Evolutionary conservation across 495 filamentous ascomycete genomes (phyloP).

Genomic region (Penicillium dipodomyicola): DNA sequence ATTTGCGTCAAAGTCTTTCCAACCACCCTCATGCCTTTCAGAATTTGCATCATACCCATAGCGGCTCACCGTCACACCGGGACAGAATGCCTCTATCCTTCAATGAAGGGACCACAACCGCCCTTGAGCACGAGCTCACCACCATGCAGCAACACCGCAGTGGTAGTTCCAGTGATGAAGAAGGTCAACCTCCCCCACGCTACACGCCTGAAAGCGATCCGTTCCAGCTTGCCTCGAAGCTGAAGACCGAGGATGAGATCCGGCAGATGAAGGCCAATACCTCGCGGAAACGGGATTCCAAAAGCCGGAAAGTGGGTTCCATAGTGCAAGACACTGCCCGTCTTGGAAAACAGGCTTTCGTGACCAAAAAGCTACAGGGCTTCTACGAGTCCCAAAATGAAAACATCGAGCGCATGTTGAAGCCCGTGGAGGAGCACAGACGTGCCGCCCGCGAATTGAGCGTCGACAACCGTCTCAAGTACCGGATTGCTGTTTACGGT

Average conservation of each 20-base stretch:
- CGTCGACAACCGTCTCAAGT: slow-evolving; percentile 76
- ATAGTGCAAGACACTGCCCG: slow-evolving; percentile 19
- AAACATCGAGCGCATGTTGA: slow-evolving; percentile 87
- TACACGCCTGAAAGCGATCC: slow-evolving; percentile 72
- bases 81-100: slow-evolving; percentile 25
- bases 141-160: slow-evolving; percentile 25
- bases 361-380: slow-evolving; percentile 63
- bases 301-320: slow-evolving; percentile 30
- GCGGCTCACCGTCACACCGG: slow-evolving; percentile 21
- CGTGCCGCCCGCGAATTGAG: slow-evolving; percentile 75
- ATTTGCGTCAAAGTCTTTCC: slow-evolving; percentile 40
- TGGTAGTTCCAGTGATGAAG: slow-evolving; percentile 54
- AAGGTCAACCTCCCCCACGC: slow-evolving; percentile 58
- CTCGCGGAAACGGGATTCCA: slow-evolving; percentile 66
- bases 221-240: slow-evolving; percentile 70
- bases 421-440: slow-evolving; percentile 88
- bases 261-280: slow-evolving; percentile 78
- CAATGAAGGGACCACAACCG: slow-evolving; percentile 39
- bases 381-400: slow-evolving; percentile 94
- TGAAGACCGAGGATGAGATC: slow-evolving; percentile 79
- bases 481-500: slow-evolving; percentile 86
- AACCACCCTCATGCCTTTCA: slow-evolving; percentile 33
- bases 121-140: slow-evolving; percentile 29
- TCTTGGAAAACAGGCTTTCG: slow-evolving; percentile 32
- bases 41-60: slow-evolving; percentile 21